A percentile compares a stretch with the other conserved stretches of the same genome.
Evolutionary conservation across 257 asterid species (phyloP).

Genomic region (Lycium barbarum): DNA sequence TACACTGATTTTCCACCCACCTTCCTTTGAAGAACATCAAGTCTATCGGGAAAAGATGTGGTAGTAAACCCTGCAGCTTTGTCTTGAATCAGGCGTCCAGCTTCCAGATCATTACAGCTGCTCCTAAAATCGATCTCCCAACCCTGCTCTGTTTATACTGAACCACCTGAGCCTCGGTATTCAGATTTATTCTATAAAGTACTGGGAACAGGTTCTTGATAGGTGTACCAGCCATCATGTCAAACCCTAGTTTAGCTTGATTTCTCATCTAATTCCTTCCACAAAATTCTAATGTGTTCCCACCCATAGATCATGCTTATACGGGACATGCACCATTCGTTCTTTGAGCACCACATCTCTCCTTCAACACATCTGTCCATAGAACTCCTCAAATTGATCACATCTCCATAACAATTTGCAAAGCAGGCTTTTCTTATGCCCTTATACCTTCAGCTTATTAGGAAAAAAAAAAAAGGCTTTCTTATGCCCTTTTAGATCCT

Average conservation of each 20-base stretch:
- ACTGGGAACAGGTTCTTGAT: neutral
- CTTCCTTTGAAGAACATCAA: neutral
- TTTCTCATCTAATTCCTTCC: neutral
- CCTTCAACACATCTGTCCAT: neutral
- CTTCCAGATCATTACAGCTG: neutral
- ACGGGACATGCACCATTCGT: neutral
- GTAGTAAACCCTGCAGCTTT: neutral
- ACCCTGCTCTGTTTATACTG: neutral
- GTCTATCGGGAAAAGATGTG: neutral
- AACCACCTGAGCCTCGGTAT: neutral
- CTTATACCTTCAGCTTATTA: neutral
- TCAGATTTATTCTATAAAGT: neutral
- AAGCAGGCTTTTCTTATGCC: neutral
- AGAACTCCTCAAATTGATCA: neutral
- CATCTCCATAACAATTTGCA: constrained; percentile 7
- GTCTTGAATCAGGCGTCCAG: neutral
- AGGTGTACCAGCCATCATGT: neutral
- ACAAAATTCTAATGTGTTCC: neutral
- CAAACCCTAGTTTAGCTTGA: constrained; percentile 8
- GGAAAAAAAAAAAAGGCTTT: neutral
- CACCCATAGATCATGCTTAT: constrained; percentile 10
- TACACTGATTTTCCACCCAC: neutral
- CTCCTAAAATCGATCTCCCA: neutral
- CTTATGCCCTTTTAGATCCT: neutral
- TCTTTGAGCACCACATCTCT: neutral